These are phyloP conservation scores for Choiromyces venosus DNA, from an alignment of 495 filamentous ascomycete species.

Conservation along the genomic window DNA sequence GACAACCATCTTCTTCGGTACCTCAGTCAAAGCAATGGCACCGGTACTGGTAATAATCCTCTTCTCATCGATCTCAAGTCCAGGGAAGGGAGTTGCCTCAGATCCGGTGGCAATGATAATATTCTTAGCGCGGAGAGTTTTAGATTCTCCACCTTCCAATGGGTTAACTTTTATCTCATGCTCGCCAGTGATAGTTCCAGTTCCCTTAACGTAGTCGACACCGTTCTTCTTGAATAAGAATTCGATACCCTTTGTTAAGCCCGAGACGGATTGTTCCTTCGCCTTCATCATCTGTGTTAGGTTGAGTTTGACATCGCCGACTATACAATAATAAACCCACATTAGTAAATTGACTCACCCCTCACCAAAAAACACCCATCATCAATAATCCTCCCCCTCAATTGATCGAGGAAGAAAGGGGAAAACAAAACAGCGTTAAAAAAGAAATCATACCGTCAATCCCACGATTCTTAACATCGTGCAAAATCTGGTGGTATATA, in stretches of 20 bases:
- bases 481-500: constrained; percentile 93
- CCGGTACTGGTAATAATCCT: constrained; percentile 93
- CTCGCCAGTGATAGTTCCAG: constrained; percentile 77
- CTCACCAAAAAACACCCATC: neutral
- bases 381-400: neutral
- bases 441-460: constrained; percentile 57
- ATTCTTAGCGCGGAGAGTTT: constrained; percentile 81
- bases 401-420: neutral
- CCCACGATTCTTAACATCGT: constrained; percentile 94
- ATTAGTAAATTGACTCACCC: constrained; percentile 9
- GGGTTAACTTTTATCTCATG: constrained; percentile 88
- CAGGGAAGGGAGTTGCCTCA: constrained; percentile 93
- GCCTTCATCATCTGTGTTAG: constrained; percentile 94
- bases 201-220: constrained; percentile 92
- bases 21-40: constrained; percentile 77
- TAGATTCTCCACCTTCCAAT: constrained; percentile 78
- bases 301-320: constrained; percentile 95
- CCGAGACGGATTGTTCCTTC: constrained; percentile 82
- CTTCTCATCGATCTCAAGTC: constrained; percentile 93
- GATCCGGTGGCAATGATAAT: constrained; percentile 94
- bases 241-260: constrained; percentile 94
- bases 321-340: constrained; percentile 41
- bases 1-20: constrained; percentile 95
- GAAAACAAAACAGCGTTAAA: neutral
- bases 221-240: constrained; percentile 98